Conservation (phyloP, 805 yeast genomes). For the Wickerhamiella kazuoi region DNA sequence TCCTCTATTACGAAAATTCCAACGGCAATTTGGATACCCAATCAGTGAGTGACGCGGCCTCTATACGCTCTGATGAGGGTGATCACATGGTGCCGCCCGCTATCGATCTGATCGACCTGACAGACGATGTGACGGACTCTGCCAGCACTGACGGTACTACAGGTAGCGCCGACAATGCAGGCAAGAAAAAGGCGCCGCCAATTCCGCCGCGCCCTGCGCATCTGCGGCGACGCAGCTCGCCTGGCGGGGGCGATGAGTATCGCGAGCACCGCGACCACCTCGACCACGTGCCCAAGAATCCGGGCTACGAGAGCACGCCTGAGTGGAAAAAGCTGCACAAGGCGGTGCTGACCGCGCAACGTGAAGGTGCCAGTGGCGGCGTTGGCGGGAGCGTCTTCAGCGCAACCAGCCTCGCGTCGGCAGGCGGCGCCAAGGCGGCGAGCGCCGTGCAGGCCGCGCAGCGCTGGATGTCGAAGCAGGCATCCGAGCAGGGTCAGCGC, state of each 20-base stretch:
- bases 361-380: neutral
- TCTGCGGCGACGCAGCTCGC: neutral
- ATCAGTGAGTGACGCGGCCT: too few species aligned
- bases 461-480: too few species aligned
- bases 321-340: neutral
- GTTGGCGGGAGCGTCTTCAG: conserved; percentile 1
- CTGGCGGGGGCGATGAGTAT: neutral
- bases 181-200: neutral
- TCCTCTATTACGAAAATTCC: neutral
- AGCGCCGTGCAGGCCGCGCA: neutral
- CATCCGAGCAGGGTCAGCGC: too few species aligned
- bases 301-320: neutral
- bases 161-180: neutral
- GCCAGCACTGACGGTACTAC: too few species aligned
- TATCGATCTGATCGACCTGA: neutral
- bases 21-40: neutral
- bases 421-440: neutral
- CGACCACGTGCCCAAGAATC: too few species aligned
- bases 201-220: neutral
- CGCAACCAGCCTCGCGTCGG: neutral
- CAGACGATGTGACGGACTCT: neutral
- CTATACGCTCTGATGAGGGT: too few species aligned
- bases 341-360: neutral
- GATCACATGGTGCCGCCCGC: neutral
- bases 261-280: too few species aligned